These are phyloP conservation scores for Ceratocystis papillata DNA, from an alignment of 2,329 filamentous ascomycete species.

Conservation along the genomic window DNA sequence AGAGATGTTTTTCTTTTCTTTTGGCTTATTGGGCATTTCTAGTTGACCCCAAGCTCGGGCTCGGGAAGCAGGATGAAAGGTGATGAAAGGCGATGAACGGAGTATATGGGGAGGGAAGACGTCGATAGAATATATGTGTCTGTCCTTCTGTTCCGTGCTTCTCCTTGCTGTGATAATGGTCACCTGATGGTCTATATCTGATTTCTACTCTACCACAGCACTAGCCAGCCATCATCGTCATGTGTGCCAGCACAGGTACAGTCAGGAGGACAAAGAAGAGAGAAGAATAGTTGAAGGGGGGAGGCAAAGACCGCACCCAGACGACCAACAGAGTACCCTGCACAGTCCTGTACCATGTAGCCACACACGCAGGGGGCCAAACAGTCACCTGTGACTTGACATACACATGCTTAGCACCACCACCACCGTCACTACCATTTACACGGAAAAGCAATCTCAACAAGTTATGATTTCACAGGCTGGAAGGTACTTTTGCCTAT, in stretches of 20 bases:
- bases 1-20: background rate
- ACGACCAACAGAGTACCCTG: background rate
- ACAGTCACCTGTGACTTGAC: background rate
- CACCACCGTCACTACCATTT: background rate
- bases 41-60: background rate
- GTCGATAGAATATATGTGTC: background rate
- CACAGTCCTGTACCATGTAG: background rate
- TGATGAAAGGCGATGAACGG: background rate
- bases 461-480: background rate
- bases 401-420: background rate
- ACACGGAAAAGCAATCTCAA: background rate
- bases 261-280: background rate
- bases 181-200: background rate
- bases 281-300: background rate
- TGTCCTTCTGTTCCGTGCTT: background rate
- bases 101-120: background rate
- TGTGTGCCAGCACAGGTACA: background rate
- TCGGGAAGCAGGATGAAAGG: background rate
- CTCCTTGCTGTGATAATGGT: background rate
- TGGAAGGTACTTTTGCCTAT: background rate
- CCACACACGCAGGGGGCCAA: background rate
- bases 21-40: background rate
- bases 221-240: conserved; percentile 7
- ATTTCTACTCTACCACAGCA: background rate
- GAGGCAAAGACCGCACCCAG: background rate